Conservation (phyloP, 306 rosid species). For the Hippophae gyantsensis region DNA sequence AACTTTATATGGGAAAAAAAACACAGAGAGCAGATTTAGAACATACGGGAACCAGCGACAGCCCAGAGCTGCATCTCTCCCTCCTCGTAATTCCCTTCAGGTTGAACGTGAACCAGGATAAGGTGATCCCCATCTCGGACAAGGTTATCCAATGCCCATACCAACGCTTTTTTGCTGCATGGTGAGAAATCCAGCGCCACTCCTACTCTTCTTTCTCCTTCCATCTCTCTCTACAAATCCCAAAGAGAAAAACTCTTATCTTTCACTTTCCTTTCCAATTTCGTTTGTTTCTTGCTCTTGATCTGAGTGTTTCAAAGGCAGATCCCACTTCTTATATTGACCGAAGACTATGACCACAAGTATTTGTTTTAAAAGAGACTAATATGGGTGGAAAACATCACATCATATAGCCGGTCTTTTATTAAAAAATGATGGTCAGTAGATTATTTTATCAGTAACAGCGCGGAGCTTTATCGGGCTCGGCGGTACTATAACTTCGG, state of each 20-base stretch:
- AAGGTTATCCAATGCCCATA: constrained; percentile 71
- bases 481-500: no score
- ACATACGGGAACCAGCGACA: constrained; percentile 66
- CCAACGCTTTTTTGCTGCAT: constrained; percentile 57
- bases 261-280: constrained; percentile 2
- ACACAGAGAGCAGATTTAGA: not conserved
- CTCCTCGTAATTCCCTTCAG: constrained; percentile 35
- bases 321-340: no score
- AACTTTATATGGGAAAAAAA: no score
- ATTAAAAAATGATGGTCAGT: no score
- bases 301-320: not conserved
- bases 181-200: constrained; percentile 87
- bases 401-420: no score
- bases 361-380: no score
- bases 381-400: no score
- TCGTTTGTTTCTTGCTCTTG: not conserved
- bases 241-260: not conserved
- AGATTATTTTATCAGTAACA: no score
- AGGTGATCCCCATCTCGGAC: constrained; percentile 60
- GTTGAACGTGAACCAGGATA: constrained; percentile 45
- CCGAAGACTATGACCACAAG: no score
- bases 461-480: no score
- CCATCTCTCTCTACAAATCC: constrained; percentile 15
- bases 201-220: constrained; percentile 45
- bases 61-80: constrained; percentile 90